These are phyloP conservation scores for Phytophthora hibernalis DNA, from an alignment of 352 stramenopile species.

Conservation along the genomic window DNA sequence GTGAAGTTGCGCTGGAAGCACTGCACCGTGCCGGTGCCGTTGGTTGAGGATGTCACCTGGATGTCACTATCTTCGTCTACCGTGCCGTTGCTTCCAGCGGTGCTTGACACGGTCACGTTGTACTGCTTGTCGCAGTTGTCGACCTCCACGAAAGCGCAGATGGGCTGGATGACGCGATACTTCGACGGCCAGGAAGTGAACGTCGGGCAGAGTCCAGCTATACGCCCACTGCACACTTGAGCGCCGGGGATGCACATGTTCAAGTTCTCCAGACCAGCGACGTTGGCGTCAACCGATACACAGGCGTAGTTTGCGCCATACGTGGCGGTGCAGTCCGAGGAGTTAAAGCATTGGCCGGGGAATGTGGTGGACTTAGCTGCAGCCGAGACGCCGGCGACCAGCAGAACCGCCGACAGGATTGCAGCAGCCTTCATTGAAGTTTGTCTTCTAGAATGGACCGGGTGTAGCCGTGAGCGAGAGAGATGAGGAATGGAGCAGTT, in stretches of 20 bases:
- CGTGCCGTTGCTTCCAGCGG: constrained; percentile 34
- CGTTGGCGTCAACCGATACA: constrained; percentile 68
- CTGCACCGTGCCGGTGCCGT: constrained; percentile 55
- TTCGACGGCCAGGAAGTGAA: constrained; percentile 77
- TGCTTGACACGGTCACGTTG: constrained; percentile 41
- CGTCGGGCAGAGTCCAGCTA: constrained; percentile 69
- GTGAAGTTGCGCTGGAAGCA: constrained; percentile 79
- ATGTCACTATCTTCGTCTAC: constrained; percentile 30
- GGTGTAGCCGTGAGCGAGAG: constrained; percentile 12
- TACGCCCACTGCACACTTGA: constrained; percentile 67
- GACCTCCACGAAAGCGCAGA: constrained; percentile 74
- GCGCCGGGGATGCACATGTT: constrained; percentile 71
- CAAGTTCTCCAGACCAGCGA: constrained; percentile 61
- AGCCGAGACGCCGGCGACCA: constrained; percentile 21
- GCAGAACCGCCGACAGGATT: constrained; percentile 26
- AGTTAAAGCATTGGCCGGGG: constrained; percentile 59
- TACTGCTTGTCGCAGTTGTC: constrained; percentile 69
- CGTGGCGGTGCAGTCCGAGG: constrained; percentile 54
- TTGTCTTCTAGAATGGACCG: not conserved
- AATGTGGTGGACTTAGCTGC: constrained; percentile 50
- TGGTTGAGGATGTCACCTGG: constrained; percentile 23
- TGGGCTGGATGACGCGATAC: constrained; percentile 72
- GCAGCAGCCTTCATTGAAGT: constrained; percentile 20
- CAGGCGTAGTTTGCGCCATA: constrained; percentile 75
- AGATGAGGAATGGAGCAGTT: constrained; percentile 30